Conservation (phyloP, 257 asterid genomes). For the Nyctanthes arbortristis region DNA sequence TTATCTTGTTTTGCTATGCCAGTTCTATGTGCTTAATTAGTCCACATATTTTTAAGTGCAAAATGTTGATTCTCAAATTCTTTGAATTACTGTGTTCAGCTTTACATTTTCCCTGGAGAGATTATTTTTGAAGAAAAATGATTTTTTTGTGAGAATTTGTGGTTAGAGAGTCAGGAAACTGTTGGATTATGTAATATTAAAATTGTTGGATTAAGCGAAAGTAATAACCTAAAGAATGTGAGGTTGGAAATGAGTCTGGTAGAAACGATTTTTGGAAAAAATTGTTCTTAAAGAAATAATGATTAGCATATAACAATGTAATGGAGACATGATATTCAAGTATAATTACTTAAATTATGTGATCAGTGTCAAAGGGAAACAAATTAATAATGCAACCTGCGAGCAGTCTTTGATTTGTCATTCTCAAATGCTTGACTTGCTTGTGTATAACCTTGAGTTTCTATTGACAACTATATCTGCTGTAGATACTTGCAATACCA, state of each 20-base stretch:
- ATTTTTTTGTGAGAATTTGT: too few species aligned
- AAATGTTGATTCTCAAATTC: neutral
- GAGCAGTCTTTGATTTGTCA: neutral
- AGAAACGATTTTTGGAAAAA: too few species aligned
- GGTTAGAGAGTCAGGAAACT: too few species aligned
- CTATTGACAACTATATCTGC: conserved; percentile 14
- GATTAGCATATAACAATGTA: neutral
- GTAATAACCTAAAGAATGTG: too few species aligned
- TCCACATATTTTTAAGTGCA: conserved; percentile 14
- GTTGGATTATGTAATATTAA: too few species aligned
- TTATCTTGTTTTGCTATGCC: conserved; percentile 11
- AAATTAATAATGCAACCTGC: neutral
- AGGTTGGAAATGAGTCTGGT: too few species aligned
- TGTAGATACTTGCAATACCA: conserved; percentile 91
- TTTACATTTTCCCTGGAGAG: too few species aligned
- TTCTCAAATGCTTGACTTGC: conserved; percentile 2
- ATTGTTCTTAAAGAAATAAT: too few species aligned
- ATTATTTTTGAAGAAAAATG: too few species aligned
- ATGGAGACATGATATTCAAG: conserved; percentile 8
- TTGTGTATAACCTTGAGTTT: conserved; percentile 6
- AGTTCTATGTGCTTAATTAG: conserved; percentile 5
- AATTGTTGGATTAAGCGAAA: too few species aligned
- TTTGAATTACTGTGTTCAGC: neutral
- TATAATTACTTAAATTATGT: neutral
- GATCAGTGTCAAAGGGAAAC: neutral